phyloP scores from a whole-genome alignment of 2,329 filamentous ascomycete genomes.

The Elsinoe batatas region DNA sequence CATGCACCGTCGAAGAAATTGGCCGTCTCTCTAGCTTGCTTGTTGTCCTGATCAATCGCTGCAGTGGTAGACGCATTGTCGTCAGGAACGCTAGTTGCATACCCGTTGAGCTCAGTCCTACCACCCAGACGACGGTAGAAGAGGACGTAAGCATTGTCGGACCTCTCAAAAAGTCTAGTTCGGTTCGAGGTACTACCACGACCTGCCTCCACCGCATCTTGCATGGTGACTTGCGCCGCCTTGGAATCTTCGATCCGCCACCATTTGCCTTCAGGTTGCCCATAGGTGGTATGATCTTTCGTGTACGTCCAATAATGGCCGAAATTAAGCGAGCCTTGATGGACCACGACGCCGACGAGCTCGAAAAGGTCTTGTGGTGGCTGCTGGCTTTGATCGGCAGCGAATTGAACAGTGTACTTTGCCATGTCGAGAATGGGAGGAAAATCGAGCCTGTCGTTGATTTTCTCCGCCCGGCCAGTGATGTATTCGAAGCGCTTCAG shows the following conservation, averaged over 20 bases:
- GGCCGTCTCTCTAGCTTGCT: not conserved
- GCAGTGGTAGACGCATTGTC: not conserved
- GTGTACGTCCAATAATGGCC: constrained; percentile 98
- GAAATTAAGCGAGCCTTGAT: constrained; percentile 83
- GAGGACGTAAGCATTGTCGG: constrained; percentile 83
- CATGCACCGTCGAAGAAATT: not conserved
- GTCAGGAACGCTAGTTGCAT: not conserved
- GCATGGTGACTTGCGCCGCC: constrained; percentile 65
- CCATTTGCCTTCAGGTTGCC: constrained; percentile 45
- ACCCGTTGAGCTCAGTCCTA: not conserved
- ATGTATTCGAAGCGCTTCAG: constrained; percentile 79
- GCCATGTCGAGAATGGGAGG: constrained; percentile 75
- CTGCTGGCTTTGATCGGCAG: constrained; percentile 52
- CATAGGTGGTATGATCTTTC: constrained; percentile 11
- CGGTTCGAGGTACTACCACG: constrained; percentile 61
- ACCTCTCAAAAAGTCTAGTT: constrained; percentile 13
- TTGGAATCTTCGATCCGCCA: constrained; percentile 90
- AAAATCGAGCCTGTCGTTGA: constrained; percentile 91
- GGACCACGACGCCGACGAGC: constrained; percentile 87
- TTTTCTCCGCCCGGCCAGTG: constrained; percentile 69
- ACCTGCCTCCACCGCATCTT: constrained; percentile 62
- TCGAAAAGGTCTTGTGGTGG: constrained; percentile 70
- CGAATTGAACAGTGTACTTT: constrained; percentile 77
- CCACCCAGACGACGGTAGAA: constrained; percentile 73
- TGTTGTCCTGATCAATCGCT: constrained; percentile 2